Conservation (phyloP, 2,329 filamentous ascomycete species). For the Diaporthe sp. region DNA sequence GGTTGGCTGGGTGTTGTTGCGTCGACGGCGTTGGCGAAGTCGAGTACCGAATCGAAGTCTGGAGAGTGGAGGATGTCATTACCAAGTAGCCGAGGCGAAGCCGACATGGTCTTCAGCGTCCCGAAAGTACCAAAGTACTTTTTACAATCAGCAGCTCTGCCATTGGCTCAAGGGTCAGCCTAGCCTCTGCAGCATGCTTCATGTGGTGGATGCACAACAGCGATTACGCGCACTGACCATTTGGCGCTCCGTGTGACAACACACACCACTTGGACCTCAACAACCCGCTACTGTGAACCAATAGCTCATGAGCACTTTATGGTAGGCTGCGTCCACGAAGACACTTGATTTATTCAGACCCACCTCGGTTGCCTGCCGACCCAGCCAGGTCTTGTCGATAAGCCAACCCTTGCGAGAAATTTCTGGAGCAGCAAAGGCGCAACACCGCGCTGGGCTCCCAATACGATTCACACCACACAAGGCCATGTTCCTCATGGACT, state of each 20-base stretch:
- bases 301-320: too few species aligned
- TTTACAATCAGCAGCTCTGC: constrained; percentile 50
- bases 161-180: constrained; percentile 52
- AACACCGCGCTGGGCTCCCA: background rate
- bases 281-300: too few species aligned
- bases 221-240: background rate
- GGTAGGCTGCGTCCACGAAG: background rate
- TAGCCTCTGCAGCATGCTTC: background rate
- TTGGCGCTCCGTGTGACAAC: background rate
- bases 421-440: constrained; percentile 17
- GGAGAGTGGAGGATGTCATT: constrained; percentile 30
- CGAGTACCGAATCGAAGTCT: constrained; percentile 27
- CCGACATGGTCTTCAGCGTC: constrained; percentile 44
- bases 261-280: background rate
- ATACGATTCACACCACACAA: background rate
- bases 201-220: too few species aligned
- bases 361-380: constrained; percentile 26
- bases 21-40: constrained; percentile 11
- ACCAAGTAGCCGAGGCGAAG: constrained; percentile 46
- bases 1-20: constrained; percentile 36
- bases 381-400: constrained; percentile 20
- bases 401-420: background rate
- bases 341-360: background rate
- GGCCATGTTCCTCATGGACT: constrained; percentile 12
- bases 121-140: constrained; percentile 47